phyloP scores from a whole-genome alignment of 345 rosid species.

The Sisymbrium altissimum region DNA sequence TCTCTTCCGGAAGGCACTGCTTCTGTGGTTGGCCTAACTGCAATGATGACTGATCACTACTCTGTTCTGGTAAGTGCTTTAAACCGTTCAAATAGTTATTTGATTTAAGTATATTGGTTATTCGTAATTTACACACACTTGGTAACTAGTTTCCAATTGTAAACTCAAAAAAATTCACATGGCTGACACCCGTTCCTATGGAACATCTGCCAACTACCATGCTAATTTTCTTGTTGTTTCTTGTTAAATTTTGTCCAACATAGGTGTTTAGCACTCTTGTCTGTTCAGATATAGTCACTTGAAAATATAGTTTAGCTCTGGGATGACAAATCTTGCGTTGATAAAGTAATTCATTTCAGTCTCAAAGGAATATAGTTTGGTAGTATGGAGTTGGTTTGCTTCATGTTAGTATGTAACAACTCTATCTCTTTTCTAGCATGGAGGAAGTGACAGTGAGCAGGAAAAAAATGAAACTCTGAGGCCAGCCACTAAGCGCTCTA shows the following conservation, averaged over 20 bases:
- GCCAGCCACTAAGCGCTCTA: conserved; percentile 54
- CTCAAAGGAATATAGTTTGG: not conserved
- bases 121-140: not conserved
- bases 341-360: not conserved
- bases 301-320: not conserved
- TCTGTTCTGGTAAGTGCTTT: conserved; percentile 48
- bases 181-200: conserved; percentile 2
- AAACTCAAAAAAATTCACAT: not conserved
- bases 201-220: conserved; percentile 13
- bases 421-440: conserved; percentile 40
- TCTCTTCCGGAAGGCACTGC: conserved; percentile 89
- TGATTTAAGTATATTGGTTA: conserved; percentile 13
- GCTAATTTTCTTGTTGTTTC: not conserved
- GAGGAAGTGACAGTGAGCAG: conserved; percentile 73
- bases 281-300: conserved; percentile 6
- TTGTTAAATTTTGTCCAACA: conserved; percentile 3
- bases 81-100: conserved; percentile 3
- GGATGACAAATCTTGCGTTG: not conserved
- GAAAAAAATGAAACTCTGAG: conserved; percentile 49
- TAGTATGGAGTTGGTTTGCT: conserved; percentile 14
- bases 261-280: conserved; percentile 1
- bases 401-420: conserved; percentile 5
- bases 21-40: conserved; percentile 75
- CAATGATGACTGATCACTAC: conserved; percentile 91
- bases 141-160: conserved; percentile 8